Evolutionary conservation across 2,329 filamentous ascomycete genomes (phyloP), one percentile per base, ranked within the genome.

Genomic region (Ascochyta fabae): DNA sequence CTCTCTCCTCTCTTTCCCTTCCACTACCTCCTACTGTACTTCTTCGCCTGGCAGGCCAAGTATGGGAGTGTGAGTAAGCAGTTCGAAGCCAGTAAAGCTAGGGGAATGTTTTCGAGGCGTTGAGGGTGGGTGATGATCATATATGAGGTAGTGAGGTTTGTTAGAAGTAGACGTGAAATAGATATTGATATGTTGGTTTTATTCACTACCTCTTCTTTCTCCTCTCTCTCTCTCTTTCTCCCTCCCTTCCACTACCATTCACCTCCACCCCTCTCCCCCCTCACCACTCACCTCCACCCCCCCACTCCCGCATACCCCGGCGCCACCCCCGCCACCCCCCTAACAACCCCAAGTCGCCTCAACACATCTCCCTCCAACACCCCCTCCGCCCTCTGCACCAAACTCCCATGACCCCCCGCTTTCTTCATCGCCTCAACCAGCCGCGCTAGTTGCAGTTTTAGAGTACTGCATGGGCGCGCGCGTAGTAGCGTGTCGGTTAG

Each of bases 41-140:
- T 97, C 75, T 98, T 98, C 73, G 93, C 93, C 1, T 99, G 94
- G 94, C 94, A 98, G 78, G 92, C 92, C 50, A 98, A 98, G 79
- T 97, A 96, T 73, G 95, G 95, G 12, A 92, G 88, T 67, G 88
- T 93, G 19, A 91, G 80, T 10, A 72, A 69, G 53, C 63, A 69
- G 54, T 65, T 66, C 3, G 58, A 65, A 22, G 61, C 67, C 16
- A 72, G 65, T 38, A 56, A 55, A 39, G 64, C 65, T 1, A 46
- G 66, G 27, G 56, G 64, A 36, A 48, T 71, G 27, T 68, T 71
- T 39, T 41, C 34, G 8, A 51, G 65, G 47, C 60, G 67, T 6
- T 70, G 15, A 43, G 34, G 16, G 31, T 5, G 8, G 6, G 16
- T 38, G 1, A 6, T 19, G 1, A 10, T 2, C 1, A 10, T 23